Percentiles rank a stretch among this genome's conserved stretches.
These are phyloP conservation scores for Tricholoma flavovirens DNA, from an alignment of 768 basidiomycete species.

Conservation along the genomic window DNA sequence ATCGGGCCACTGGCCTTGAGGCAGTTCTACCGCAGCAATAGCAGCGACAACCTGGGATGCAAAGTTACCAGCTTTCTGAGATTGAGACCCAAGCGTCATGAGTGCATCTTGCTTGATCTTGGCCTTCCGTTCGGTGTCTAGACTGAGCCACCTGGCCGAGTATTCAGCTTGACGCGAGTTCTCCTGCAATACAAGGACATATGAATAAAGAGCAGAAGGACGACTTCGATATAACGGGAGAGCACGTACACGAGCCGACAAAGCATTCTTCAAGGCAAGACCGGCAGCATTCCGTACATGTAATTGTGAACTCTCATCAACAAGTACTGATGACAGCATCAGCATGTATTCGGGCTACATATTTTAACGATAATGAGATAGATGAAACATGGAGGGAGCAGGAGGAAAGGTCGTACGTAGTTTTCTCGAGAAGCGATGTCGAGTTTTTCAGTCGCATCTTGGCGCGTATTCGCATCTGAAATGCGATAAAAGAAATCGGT, in stretches of 20 bases:
- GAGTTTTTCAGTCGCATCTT: constrained; percentile 86
- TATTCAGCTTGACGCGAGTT: constrained; percentile 67
- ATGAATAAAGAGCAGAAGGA: constrained; percentile 14
- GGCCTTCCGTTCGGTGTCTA: constrained; percentile 57
- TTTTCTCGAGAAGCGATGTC: constrained; percentile 82
- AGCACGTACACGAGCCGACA: constrained; percentile 76
- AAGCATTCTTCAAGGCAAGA: constrained; percentile 92
- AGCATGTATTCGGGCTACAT: constrained; percentile 86
- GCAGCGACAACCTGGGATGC: constrained; percentile 93
- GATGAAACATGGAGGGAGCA: constrained; percentile 12
- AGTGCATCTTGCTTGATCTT: constrained; percentile 90
- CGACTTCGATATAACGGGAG: constrained; percentile 11
- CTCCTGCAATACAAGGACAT: constrained; percentile 47
- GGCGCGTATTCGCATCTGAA: constrained; percentile 83
- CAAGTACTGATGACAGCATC: constrained; percentile 82
- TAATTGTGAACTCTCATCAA: constrained; percentile 61
- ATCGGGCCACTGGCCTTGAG: constrained; percentile 82
- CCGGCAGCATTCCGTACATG: constrained; percentile 94
- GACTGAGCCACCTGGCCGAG: constrained; percentile 75
- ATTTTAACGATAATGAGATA: constrained; percentile 16
- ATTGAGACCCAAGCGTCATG: constrained; percentile 69
- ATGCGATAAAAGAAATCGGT: constrained; percentile 13
- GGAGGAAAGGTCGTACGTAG: constrained; percentile 59
- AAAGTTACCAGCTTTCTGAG: constrained; percentile 71
- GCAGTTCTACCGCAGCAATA: constrained; percentile 90